These are phyloP conservation scores for Verticillium dahliae DNA, from an alignment of 2,329 filamentous ascomycete species.

Conservation along the genomic window DNA sequence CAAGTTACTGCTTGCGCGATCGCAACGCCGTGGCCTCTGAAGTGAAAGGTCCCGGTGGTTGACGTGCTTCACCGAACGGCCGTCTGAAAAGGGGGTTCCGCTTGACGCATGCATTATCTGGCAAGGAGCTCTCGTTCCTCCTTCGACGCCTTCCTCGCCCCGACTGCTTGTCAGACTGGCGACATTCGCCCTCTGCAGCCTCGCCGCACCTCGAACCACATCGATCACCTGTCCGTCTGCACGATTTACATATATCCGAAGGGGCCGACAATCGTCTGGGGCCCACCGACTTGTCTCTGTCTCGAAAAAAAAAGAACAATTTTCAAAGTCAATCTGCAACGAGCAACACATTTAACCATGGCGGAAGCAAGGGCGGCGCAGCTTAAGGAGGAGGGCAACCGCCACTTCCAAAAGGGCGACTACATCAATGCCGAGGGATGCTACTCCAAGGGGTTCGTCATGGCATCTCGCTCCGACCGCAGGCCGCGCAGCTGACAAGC, in stretches of 20 bases:
- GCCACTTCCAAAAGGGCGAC: constrained; percentile 58
- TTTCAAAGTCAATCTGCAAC: neutral
- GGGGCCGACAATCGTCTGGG: neutral
- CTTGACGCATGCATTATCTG: neutral
- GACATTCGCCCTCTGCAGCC: neutral
- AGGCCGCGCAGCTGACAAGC: neutral
- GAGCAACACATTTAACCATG: constrained; percentile 1
- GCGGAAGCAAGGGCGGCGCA: constrained; percentile 23
- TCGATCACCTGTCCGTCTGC: neutral
- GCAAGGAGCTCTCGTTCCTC: neutral
- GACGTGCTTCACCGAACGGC: neutral
- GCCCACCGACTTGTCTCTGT: neutral
- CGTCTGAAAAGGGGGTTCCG: neutral
- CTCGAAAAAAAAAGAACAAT: too few relatives aligned
- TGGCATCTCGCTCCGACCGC: constrained; percentile 6
- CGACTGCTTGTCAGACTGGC: neutral
- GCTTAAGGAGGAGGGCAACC: constrained; percentile 56
- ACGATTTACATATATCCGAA: neutral
- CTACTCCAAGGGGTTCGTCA: constrained; percentile 63
- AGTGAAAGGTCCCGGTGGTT: neutral
- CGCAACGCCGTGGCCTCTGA: neutral
- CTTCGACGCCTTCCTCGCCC: neutral
- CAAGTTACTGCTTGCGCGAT: neutral
- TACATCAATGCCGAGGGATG: constrained; percentile 59
- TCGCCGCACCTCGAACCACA: neutral